These are phyloP conservation scores for Russula olivacea DNA, from an alignment of 768 basidiomycete genomes.

Conservation along the genomic window DNA sequence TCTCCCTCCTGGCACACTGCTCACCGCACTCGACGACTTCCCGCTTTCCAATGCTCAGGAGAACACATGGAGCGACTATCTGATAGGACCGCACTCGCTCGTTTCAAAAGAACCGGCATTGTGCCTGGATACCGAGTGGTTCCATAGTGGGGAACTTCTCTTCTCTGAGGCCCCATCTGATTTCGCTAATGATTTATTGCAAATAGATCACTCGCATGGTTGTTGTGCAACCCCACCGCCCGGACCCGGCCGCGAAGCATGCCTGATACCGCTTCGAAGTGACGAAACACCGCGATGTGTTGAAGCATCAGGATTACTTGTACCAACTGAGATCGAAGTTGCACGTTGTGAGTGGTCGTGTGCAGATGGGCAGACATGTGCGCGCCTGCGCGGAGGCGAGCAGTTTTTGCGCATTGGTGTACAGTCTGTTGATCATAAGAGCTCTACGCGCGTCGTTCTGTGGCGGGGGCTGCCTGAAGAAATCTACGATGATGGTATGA, in stretches of 20 bases:
- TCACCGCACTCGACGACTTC: slow-evolving; percentile 63
- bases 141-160: slow-evolving; percentile 30
- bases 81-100: slow-evolving; percentile 29
- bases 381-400: slow-evolving; percentile 44
- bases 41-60: slow-evolving; percentile 34
- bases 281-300: slow-evolving; percentile 41
- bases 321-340: slow-evolving; percentile 13
- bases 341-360: slow-evolving; percentile 41
- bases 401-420: slow-evolving; percentile 50
- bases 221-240: slow-evolving; percentile 26
- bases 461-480: slow-evolving; percentile 70
- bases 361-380: slow-evolving; percentile 45
- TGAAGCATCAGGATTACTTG: slow-evolving; percentile 51
- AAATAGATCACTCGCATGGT: slow-evolving; percentile 27
- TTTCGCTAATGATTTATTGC: slow-evolving; percentile 23
- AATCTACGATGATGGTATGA: slow-evolving; percentile 59
- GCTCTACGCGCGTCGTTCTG: slow-evolving; percentile 40
- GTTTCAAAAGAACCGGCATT: slow-evolving; percentile 17
- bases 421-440: slow-evolving; percentile 29
- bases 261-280: slow-evolving; percentile 42
- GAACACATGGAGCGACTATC: slow-evolving; percentile 45
- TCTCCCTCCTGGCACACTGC: slow-evolving; percentile 50
- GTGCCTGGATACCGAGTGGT: slow-evolving; percentile 21
- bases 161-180: background rate
- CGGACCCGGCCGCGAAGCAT: slow-evolving; percentile 4